phyloP scores from a whole-genome alignment of 306 rosid genomes.

The Cajanus cajan region DNA sequence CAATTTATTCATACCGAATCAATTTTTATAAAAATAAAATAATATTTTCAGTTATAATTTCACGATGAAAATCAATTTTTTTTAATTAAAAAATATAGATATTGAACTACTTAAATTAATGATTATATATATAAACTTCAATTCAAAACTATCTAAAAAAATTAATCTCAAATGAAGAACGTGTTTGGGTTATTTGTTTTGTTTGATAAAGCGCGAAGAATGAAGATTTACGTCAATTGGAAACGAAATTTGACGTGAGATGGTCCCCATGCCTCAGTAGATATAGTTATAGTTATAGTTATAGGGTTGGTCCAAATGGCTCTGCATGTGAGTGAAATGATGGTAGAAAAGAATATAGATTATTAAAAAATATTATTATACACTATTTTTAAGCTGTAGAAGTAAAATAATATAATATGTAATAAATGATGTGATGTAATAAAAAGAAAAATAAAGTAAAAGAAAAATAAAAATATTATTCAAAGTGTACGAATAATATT shows the following conservation, averaged over 20 bases:
- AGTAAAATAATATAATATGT: background rate
- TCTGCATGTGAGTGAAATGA: constrained; percentile 59
- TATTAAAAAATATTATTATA: background rate
- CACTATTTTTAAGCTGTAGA: background rate
- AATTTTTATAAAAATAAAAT: too few relatives aligned
- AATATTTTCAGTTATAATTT: too few relatives aligned
- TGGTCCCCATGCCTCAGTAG: constrained; percentile 12
- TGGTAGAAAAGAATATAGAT: constrained; percentile 37
- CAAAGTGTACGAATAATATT: background rate
- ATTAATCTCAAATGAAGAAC: too few relatives aligned
- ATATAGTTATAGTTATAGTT: constrained; percentile 4
- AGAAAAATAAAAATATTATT: background rate
- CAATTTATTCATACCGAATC: too few relatives aligned
- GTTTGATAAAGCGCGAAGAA: background rate
- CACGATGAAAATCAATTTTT: too few relatives aligned
- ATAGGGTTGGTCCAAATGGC: constrained; percentile 17
- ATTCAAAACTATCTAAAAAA: too few relatives aligned
- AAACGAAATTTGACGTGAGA: constrained; percentile 17
- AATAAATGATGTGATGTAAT: background rate
- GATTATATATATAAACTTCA: too few relatives aligned
- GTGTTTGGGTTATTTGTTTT: too few relatives aligned
- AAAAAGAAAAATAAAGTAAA: background rate
- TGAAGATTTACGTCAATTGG: background rate
- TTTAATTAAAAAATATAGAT: too few relatives aligned
- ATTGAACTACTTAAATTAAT: too few relatives aligned